Conservation (phyloP, 75 land plant species). For the Pinus taeda region DNA sequence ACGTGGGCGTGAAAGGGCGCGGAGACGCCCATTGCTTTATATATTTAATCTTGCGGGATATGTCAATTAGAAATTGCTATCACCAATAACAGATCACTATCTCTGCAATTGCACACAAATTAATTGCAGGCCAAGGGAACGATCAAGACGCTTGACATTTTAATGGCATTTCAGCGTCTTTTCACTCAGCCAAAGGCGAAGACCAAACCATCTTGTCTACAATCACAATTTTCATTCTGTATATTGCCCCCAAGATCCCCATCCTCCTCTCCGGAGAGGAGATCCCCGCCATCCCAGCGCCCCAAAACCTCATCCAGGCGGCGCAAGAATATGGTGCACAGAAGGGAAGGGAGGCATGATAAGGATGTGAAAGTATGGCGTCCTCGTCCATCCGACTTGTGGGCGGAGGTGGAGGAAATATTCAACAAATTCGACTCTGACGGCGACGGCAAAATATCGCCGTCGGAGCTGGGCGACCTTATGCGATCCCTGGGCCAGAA, state of each 20-base stretch:
- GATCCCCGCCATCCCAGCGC: neutral
- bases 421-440: slow-evolving; percentile 49
- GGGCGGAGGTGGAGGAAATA: slow-evolving; percentile 16
- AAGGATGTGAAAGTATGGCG: neutral
- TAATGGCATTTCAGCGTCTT: neutral
- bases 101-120: too few species aligned
- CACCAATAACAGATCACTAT: too few species aligned
- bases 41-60: too few species aligned
- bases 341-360: neutral
- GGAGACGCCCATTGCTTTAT: too few species aligned
- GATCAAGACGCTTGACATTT: neutral
- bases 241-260: too few species aligned
- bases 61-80: too few species aligned
- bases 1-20: too few species aligned
- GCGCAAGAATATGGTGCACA: neutral
- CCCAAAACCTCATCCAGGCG: neutral
- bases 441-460: slow-evolving; percentile 65
- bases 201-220: neutral
- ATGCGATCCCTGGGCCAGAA: slow-evolving; percentile 45
- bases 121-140: too few species aligned
- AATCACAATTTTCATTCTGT: too few species aligned
- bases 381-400: neutral
- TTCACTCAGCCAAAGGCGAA: neutral
- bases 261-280: neutral
- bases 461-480: slow-evolving; percentile 47